These are phyloP conservation scores for Gossypium stocksii DNA, from an alignment of 345 rosid species.

Conservation along the genomic window DNA sequence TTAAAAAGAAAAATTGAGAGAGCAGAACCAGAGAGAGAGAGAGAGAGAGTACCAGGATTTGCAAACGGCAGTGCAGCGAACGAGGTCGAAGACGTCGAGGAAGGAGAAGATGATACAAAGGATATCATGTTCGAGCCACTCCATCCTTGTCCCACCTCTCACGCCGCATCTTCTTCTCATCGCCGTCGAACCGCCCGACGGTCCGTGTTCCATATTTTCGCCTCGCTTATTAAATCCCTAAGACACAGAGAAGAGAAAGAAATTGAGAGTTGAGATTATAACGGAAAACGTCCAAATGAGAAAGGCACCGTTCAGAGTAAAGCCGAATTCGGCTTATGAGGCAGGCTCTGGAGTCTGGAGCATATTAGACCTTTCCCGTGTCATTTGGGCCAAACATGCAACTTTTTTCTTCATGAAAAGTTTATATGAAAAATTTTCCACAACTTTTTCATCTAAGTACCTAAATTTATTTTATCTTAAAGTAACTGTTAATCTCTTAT, in stretches of 20 bases:
- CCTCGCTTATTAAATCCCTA: not conserved
- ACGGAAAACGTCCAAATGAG: not conserved
- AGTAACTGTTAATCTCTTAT: no score
- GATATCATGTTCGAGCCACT: constrained; percentile 49
- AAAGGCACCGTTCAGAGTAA: not conserved
- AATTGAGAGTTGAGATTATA: not conserved
- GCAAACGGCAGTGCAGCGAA: constrained; percentile 73
- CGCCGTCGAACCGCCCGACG: constrained; percentile 23
- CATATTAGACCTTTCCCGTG: no score
- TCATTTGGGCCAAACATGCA: no score
- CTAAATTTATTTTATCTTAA: no score
- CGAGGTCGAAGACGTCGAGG: constrained; percentile 70
- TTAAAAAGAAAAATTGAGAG: not conserved
- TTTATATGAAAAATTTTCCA: no score
- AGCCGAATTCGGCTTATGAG: not conserved
- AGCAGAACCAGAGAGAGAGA: not conserved
- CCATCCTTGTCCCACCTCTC: constrained; percentile 31
- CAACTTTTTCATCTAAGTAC: no score
- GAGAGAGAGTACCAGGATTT: constrained; percentile 51
- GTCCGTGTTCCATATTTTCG: not conserved
- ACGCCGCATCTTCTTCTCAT: constrained; percentile 41
- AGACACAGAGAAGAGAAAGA: not conserved
- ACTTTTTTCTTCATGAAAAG: no score
- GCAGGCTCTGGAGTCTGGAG: no score
- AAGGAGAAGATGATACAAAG: constrained; percentile 66